A percentile compares a stretch with the other conserved stretches of the same genome.
These are phyloP conservation scores for Lactifluus hygrophoroides DNA, from an alignment of 768 basidiomycete genomes.

Conservation along the genomic window DNA sequence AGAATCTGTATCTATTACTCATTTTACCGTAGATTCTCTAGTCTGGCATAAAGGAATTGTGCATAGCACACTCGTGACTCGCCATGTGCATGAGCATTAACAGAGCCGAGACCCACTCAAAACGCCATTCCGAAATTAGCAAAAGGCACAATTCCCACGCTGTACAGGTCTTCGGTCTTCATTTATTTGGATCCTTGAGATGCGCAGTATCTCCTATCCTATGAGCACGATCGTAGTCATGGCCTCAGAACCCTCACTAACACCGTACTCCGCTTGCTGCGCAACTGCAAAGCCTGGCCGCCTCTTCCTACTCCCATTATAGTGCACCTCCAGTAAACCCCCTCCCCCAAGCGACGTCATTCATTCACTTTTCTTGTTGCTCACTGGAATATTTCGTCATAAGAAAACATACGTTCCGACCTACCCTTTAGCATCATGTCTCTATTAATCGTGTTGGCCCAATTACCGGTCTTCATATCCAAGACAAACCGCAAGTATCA, in stretches of 20 bases:
- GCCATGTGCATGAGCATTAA: not conserved
- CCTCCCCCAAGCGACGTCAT: not conserved
- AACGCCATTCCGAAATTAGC: too few species aligned
- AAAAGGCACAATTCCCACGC: not conserved
- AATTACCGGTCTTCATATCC: not conserved
- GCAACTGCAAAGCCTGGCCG: not conserved
- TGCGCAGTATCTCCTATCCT: not conserved
- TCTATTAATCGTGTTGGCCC: not conserved
- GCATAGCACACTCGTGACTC: not conserved
- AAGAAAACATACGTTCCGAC: not conserved
- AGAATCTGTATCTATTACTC: not conserved
- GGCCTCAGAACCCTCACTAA: not conserved
- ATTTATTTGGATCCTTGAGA: not conserved
- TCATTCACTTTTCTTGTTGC: not conserved
- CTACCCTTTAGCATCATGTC: too few species aligned
- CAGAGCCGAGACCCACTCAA: too few species aligned
- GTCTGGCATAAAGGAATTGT: not conserved
- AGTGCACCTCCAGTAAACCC: not conserved
- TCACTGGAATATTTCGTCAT: not conserved
- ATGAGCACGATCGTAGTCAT: not conserved
- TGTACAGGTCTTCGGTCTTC: not conserved
- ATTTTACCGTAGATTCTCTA: not conserved
- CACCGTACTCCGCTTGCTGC: not conserved
- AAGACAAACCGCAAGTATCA: not conserved
- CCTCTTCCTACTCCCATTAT: not conserved